These are phyloP conservation scores for Penicillium malachiteum DNA, from an alignment of 495 filamentous ascomycete genomes.

Conservation along the genomic window DNA sequence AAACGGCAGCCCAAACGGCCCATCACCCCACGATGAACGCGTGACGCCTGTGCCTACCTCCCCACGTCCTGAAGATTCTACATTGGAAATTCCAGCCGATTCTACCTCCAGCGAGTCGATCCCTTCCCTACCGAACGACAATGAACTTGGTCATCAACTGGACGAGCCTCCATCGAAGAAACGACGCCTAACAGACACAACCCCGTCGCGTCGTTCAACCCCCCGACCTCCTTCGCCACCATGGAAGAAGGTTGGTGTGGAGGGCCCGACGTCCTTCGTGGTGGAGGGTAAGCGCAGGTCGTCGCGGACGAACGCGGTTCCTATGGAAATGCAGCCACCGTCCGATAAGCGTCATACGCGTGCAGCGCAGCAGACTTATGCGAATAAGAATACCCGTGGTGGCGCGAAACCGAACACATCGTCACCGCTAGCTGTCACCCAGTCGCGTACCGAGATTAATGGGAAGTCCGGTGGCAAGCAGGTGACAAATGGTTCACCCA, in stretches of 20 bases:
- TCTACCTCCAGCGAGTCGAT: constrained; percentile 28
- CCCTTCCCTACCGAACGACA: constrained; percentile 32
- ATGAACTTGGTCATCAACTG: constrained; percentile 36
- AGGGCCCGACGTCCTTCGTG: constrained; percentile 82
- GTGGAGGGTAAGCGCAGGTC: constrained; percentile 85
- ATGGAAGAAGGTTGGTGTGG: constrained; percentile 86
- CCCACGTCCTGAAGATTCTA: constrained; percentile 23
- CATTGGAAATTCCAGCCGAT: constrained; percentile 26
- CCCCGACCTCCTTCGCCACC: constrained; percentile 71
- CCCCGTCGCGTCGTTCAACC: constrained; percentile 44
- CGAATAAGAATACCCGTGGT: constrained; percentile 24
- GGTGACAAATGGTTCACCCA: constrained; percentile 35
- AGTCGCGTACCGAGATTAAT: constrained; percentile 32
- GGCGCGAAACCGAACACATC: constrained; percentile 29
- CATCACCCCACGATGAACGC: constrained; percentile 46
- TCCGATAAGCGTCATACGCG: constrained; percentile 63
- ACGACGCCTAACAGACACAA: constrained; percentile 61
- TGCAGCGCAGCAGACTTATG: constrained; percentile 33
- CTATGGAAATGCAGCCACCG: constrained; percentile 65
- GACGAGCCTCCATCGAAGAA: constrained; percentile 67
- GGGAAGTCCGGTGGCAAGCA: constrained; percentile 35
- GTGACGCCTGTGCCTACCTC: constrained; percentile 39
- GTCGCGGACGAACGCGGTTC: constrained; percentile 72
- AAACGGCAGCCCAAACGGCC: constrained; percentile 53
- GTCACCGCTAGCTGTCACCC: constrained; percentile 35